Conservation (phyloP, 495 filamentous ascomycete species). For the Hypoxylon trugodes region DNA sequence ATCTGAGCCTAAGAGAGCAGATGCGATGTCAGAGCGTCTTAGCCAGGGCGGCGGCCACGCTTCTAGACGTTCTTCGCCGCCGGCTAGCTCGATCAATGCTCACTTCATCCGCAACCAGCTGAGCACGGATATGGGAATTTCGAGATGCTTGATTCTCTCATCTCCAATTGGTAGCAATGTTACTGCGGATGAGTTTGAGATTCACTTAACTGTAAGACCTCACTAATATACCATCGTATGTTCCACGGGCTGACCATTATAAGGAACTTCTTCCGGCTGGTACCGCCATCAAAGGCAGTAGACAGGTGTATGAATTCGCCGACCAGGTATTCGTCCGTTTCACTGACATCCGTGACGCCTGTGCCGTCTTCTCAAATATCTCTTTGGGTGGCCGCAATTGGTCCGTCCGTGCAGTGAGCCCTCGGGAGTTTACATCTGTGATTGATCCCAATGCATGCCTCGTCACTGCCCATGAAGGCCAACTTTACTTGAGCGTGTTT, state of each 20-base stretch:
- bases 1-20: constrained; percentile 27
- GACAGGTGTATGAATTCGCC: constrained; percentile 36
- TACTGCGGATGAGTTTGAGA: constrained; percentile 42
- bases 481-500: constrained; percentile 57
- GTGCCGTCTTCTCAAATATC: constrained; percentile 55
- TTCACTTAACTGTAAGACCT: constrained; percentile 49
- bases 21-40: constrained; percentile 15
- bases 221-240: neutral
- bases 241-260: neutral
- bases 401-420: constrained; percentile 58
- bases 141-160: constrained; percentile 50
- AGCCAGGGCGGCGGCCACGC: constrained; percentile 6
- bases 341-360: constrained; percentile 65
- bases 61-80: constrained; percentile 9
- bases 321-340: constrained; percentile 63
- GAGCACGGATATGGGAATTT: constrained; percentile 51
- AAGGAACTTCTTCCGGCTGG: constrained; percentile 49
- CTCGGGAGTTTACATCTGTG: constrained; percentile 49
- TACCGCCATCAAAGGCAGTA: constrained; percentile 40
- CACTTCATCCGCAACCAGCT: constrained; percentile 34
- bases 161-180: constrained; percentile 35
- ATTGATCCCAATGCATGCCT: constrained; percentile 35
- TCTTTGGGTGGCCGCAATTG: constrained; percentile 57
- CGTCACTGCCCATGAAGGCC: constrained; percentile 58
- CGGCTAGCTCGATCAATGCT: neutral